A percentile compares a stretch with the other conserved stretches of the same genome.
Evolutionary conservation across 2,329 filamentous ascomycete species (phyloP).

Genomic region (Didymella sp.): DNA sequence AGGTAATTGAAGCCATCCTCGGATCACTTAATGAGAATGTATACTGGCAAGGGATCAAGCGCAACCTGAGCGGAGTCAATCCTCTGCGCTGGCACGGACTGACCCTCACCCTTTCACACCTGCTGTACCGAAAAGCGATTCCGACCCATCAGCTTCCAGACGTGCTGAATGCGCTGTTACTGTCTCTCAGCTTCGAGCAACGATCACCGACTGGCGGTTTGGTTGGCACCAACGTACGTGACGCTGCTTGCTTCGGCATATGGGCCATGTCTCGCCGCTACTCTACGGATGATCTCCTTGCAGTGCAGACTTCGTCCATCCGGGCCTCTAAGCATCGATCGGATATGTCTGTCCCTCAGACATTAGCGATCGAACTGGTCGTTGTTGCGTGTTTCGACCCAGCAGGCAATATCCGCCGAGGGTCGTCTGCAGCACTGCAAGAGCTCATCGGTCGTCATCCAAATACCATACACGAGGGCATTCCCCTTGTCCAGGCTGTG

Average conservation of each 20-base stretch:
- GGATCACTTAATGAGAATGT: constrained; percentile 70
- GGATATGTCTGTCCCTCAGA: constrained; percentile 67
- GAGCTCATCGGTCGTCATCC: constrained; percentile 94
- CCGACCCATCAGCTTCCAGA: constrained; percentile 72
- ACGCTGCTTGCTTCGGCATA: constrained; percentile 94
- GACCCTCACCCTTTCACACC: constrained; percentile 83
- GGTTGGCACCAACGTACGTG: constrained; percentile 86
- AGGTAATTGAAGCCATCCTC: constrained; percentile 87
- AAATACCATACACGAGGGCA: constrained; percentile 80
- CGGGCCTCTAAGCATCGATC: constrained; percentile 54
- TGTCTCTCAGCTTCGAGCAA: constrained; percentile 88
- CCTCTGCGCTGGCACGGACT: constrained; percentile 90
- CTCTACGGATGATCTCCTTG: constrained; percentile 75
- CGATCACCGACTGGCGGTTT: constrained; percentile 83
- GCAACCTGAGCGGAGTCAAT: constrained; percentile 77
- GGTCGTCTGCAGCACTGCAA: constrained; percentile 90
- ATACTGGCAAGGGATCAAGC: constrained; percentile 59
- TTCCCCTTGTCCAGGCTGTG: constrained; percentile 83
- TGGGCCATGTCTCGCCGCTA: constrained; percentile 93
- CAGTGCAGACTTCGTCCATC: constrained; percentile 59
- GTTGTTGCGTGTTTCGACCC: constrained; percentile 85
- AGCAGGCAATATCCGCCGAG: constrained; percentile 89
- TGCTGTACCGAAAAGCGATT: constrained; percentile 84
- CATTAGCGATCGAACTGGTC: constrained; percentile 81
- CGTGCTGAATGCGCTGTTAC: constrained; percentile 77